These are phyloP conservation scores for Eucalyptus virginea DNA, from an alignment of 345 rosid genomes.

Conservation along the genomic window DNA sequence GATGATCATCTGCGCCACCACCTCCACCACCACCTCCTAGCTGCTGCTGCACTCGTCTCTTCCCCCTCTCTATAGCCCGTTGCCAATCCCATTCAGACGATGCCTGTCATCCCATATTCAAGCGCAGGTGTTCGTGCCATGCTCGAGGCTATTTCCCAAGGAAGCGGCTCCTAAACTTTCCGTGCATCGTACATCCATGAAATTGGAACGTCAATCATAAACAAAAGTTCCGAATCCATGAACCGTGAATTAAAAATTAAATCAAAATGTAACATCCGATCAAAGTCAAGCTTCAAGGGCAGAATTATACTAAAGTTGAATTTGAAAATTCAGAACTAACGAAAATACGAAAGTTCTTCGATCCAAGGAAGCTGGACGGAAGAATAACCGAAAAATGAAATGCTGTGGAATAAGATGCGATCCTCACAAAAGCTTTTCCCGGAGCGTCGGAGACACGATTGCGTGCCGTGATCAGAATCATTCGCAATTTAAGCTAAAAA, in stretches of 20 bases:
- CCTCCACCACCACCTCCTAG: neutral
- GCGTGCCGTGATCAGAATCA: neutral
- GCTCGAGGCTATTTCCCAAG: neutral
- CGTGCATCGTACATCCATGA: neutral
- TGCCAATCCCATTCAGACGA: neutral
- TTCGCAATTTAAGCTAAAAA: neutral
- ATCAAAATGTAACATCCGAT: neutral
- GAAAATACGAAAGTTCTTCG: neutral
- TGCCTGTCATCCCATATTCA: neutral
- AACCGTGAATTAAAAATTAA: neutral
- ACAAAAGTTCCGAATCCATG: neutral
- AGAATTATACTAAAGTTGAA: neutral
- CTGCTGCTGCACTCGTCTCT: neutral
- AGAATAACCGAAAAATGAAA: neutral
- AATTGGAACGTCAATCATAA: accelerated
- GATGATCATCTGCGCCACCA: neutral
- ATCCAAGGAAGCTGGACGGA: neutral
- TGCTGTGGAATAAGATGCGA: neutral
- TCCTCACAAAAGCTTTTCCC: neutral
- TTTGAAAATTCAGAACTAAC: neutral
- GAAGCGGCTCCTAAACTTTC: neutral
- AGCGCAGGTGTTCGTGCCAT: neutral
- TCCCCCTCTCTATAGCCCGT: neutral
- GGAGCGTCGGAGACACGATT: neutral
- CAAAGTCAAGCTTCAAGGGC: neutral